These are phyloP conservation scores for Coriolopsis trogii DNA, from an alignment of 1,284 basidiomycete genomes.

Conservation along the genomic window DNA sequence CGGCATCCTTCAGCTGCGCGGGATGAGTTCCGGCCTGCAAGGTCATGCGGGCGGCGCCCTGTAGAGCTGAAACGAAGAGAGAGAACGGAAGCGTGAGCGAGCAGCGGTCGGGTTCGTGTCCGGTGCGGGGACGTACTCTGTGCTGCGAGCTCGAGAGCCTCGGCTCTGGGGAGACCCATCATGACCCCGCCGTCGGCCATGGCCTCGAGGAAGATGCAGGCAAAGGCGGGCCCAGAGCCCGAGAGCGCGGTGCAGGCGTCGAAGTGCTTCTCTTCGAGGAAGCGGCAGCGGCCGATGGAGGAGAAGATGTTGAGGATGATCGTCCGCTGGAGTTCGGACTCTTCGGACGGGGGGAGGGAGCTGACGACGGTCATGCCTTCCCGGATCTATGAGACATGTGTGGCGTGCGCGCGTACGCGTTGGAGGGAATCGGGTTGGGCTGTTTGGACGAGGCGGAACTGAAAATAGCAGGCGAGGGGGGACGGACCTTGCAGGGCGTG, in stretches of 20 bases:
- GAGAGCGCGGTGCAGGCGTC: slow-evolving; percentile 98
- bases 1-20: slow-evolving; percentile 96
- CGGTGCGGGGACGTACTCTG: slow-evolving; percentile 72
- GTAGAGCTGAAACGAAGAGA: slow-evolving; percentile 68
- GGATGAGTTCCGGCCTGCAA: slow-evolving; percentile 89
- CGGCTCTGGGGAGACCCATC: slow-evolving; percentile 97
- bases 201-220: slow-evolving; percentile 95
- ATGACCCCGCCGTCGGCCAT: slow-evolving; percentile 99
- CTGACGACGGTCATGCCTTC: slow-evolving; percentile 97
- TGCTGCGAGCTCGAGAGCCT: slow-evolving; percentile 93
- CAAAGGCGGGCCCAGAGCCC: slow-evolving; percentile 96
- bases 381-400: slow-evolving; percentile 67
- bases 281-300: slow-evolving; percentile 90
- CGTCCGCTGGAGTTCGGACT: slow-evolving; percentile 63
- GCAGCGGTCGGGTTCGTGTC: too few species aligned
- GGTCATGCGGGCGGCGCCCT: slow-evolving; percentile 97
- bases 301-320: slow-evolving; percentile 93
- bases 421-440: background rate
- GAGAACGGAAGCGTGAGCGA: too few species aligned
- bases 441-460: background rate
- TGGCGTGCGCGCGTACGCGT: background rate
- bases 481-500: slow-evolving; percentile 89
- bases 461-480: background rate
- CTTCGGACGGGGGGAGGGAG: slow-evolving; percentile 55
- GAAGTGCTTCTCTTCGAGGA: slow-evolving; percentile 97